phyloP scores from a whole-genome alignment of 2,329 filamentous ascomycete species.

The Neocatenulostroma microsporum region DNA sequence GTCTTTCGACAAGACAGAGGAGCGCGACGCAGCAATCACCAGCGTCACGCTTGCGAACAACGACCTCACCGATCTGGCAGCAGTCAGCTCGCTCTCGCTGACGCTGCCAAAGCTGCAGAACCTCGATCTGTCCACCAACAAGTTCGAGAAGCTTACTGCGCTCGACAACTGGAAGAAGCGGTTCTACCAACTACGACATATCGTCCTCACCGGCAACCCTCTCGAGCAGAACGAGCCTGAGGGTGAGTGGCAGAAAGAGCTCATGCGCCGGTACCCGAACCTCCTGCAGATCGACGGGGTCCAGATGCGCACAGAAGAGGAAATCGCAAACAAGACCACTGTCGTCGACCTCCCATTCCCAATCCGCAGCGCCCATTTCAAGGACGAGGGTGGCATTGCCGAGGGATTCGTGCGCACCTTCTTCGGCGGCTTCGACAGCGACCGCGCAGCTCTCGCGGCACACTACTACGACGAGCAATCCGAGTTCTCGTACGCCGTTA shows the following conservation, averaged over 20 bases:
- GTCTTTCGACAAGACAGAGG: slow-evolving; percentile 62
- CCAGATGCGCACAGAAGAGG: slow-evolving; percentile 64
- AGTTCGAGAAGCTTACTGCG: slow-evolving; percentile 59
- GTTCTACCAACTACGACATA: slow-evolving; percentile 69
- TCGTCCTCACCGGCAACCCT: slow-evolving; percentile 71
- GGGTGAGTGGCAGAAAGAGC: slow-evolving; percentile 57
- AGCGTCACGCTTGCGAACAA: slow-evolving; percentile 80
- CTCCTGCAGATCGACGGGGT: slow-evolving; percentile 68
- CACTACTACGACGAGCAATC: slow-evolving; percentile 70
- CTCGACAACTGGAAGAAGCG: slow-evolving; percentile 71
- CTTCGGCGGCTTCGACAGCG: slow-evolving; percentile 63
- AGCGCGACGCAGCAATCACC: slow-evolving; percentile 68
- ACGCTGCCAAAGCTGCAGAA: slow-evolving; percentile 82
- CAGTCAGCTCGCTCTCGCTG: slow-evolving; percentile 66
- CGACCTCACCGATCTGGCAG: slow-evolving; percentile 61
- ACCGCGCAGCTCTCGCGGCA: slow-evolving; percentile 55
- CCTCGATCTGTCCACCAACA: slow-evolving; percentile 80
- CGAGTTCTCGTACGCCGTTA: slow-evolving; percentile 67
- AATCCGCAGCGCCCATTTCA: slow-evolving; percentile 59
- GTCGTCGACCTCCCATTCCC: slow-evolving; percentile 52
- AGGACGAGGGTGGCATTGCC: slow-evolving; percentile 65
- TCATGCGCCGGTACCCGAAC: slow-evolving; percentile 76
- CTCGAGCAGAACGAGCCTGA: slow-evolving; percentile 44
- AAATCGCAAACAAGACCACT: slow-evolving; percentile 52
- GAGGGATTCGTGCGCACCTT: slow-evolving; percentile 69